Evolutionary conservation across 768 basidiomycete genomes (phyloP), one percentile per base, ranked within the genome.

Genomic region (Boletus coccyginus): DNA sequence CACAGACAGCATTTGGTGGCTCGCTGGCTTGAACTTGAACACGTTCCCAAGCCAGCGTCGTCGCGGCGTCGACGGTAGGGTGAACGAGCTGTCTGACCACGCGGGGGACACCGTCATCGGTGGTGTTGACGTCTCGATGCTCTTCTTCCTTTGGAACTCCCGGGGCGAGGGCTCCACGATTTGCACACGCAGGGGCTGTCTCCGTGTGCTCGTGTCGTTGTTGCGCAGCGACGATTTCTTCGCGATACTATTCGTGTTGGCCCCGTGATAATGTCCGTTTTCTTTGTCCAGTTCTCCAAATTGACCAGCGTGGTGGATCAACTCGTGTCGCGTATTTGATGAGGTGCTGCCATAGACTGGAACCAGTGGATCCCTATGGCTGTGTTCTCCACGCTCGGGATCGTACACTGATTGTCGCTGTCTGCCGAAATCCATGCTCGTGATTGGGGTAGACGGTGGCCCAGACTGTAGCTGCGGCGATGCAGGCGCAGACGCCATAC

Each of bases 11-110:
- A 94, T 75, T 27, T 68, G 66, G 63, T 82, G 83, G 32, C 73
- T 78, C 32, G 83, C 75, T 0, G 90, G 85, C 65, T 88, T 92
- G 75, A 92, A 87, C 68, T 84, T 89, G 81, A 98, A 95, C 41
- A 97, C 81, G 64, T 86, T 90, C 43, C 85, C 85, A 58, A 99
- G 83, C 96, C 95, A 98, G 49, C 80, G 82, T 58, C 83, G 82
- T 73, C 73, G 73, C 53, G 77, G 76, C 31, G 81, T 72, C 43
- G 77, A 72, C 4, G 78, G 73, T n/a, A 75, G 73, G 2, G 75
- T 72, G 19, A 76, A 74, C 42, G 80, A 74, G 7, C 76, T 74
- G 39, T 79, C 79, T 12, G 81, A 81, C 57, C 81, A 75, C 21
- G 76, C 75, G 5, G 78, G 67, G 21, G 76, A 79, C 19, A 67